Percentiles rank a stretch among this genome's conserved stretches.
Conservation (phyloP, 768 basidiomycete genomes). For the Cubamyces sp. region DNA sequence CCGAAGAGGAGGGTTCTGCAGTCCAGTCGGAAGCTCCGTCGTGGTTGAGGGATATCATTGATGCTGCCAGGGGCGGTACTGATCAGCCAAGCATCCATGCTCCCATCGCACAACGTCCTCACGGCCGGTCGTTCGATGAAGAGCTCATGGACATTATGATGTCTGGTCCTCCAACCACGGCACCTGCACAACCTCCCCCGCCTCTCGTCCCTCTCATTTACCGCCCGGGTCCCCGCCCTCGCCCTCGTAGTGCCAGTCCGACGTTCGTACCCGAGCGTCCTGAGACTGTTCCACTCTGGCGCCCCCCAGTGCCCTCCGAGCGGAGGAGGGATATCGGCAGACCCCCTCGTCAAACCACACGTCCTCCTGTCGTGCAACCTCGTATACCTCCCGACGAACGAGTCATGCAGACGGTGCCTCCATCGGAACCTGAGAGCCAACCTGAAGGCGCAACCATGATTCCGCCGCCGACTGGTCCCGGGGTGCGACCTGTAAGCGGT, state of each 20-base stretch:
- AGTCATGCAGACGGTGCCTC: not conserved
- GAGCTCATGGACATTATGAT: constrained; percentile 64
- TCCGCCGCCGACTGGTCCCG: constrained; percentile 1
- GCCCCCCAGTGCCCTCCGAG: constrained; percentile 5
- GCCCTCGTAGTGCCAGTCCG: constrained; percentile 49
- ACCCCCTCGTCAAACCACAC: not conserved
- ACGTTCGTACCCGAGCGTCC: constrained; percentile 37
- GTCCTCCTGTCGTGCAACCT: constrained; percentile 1
- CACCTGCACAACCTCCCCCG: constrained; percentile 52
- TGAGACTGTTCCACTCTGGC: constrained; percentile 28
- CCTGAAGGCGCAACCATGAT: not conserved
- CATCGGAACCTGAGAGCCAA: constrained; percentile 18
- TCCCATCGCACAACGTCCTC: constrained; percentile 42
- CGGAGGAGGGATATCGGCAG: not conserved
- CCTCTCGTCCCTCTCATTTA: constrained; percentile 57
- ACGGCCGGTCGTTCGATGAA: constrained; percentile 59
- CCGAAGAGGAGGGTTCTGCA: constrained; percentile 34
- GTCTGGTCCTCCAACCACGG: constrained; percentile 44
- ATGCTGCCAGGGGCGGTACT: constrained; percentile 25
- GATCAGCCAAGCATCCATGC: constrained; percentile 46
- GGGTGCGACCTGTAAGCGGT: constrained; percentile 12
- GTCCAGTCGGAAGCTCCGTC: constrained; percentile 35
- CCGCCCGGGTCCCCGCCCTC: constrained; percentile 47
- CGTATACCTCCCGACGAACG: not conserved
- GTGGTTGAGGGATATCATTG: constrained; percentile 4